phyloP scores from a whole-genome alignment of 768 basidiomycete genomes.

The Omphalotus guepiniiformis region DNA sequence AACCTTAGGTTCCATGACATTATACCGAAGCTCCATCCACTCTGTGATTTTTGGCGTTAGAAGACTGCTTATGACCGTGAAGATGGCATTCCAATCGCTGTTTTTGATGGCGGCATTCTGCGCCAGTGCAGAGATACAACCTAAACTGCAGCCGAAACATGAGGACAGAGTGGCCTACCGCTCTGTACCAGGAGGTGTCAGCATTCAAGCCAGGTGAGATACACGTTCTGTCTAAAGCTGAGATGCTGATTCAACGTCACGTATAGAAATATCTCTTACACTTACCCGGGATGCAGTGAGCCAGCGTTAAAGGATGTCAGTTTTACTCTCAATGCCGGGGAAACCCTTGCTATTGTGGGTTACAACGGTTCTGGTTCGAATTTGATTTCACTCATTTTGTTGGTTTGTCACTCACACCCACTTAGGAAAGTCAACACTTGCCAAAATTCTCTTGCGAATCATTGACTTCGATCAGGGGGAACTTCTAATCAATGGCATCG shows the following conservation, averaged over 20 bases:
- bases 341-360: slow-evolving; percentile 82
- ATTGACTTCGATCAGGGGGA: slow-evolving; percentile 70
- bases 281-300: slow-evolving; percentile 71
- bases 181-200: slow-evolving; percentile 52
- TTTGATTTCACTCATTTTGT: slow-evolving; percentile 13
- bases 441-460: slow-evolving; percentile 76
- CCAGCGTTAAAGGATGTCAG: slow-evolving; percentile 68
- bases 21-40: slow-evolving; percentile 77
- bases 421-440: slow-evolving; percentile 82
- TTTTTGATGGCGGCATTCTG: slow-evolving; percentile 87
- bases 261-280: slow-evolving; percentile 60
- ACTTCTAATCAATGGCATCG: slow-evolving; percentile 64
- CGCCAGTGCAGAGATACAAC: slow-evolving; percentile 68
- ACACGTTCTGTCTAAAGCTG: slow-evolving; percentile 6
- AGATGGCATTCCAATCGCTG: slow-evolving; percentile 79
- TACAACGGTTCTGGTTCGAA: slow-evolving; percentile 77
- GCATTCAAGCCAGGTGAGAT: slow-evolving; percentile 63
- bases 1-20: slow-evolving; percentile 74
- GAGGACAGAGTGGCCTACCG: slow-evolving; percentile 49
- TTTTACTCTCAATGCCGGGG: slow-evolving; percentile 68
- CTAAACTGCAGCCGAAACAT: slow-evolving; percentile 58
- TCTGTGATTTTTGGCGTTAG: slow-evolving; percentile 63
- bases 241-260: slow-evolving; percentile 11
- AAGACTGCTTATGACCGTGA: slow-evolving; percentile 56
- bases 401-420: not conserved